These are phyloP conservation scores for Ganoderma meredithae DNA, from an alignment of 1,284 basidiomycete species.

Conservation along the genomic window DNA sequence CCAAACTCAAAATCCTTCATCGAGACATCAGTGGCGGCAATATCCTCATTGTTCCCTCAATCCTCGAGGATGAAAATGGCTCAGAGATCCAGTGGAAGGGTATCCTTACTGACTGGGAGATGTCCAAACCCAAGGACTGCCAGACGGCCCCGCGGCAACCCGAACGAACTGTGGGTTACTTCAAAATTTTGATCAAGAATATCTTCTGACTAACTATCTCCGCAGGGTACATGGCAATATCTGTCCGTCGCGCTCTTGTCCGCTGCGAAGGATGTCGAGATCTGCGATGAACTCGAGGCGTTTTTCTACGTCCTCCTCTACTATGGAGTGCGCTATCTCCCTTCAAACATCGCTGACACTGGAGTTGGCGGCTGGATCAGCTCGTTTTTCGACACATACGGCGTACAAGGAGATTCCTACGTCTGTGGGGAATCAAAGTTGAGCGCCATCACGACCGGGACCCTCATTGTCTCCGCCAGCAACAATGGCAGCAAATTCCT, in stretches of 20 bases:
- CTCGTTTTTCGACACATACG: constrained; percentile 7
- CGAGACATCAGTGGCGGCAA: constrained; percentile 28
- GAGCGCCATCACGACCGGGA: not conserved
- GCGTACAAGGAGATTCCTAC: not conserved
- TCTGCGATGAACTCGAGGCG: constrained; percentile 14
- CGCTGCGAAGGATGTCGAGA: not conserved
- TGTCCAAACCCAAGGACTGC: constrained; percentile 12
- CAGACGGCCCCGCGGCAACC: constrained; percentile 6
- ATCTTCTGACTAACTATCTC: not conserved
- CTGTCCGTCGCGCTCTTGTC: constrained; percentile 9
- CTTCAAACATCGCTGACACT: not conserved
- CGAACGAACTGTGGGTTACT: constrained; percentile 4
- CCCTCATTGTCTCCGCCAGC: not conserved
- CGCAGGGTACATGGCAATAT: constrained; percentile 17
- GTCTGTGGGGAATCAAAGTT: not conserved
- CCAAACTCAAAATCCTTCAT: constrained; percentile 13
- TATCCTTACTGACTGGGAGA: constrained; percentile 24
- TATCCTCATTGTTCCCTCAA: constrained; percentile 16
- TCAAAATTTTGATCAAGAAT: too few relatives aligned
- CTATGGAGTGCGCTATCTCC: not conserved
- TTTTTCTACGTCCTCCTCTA: constrained; percentile 19
- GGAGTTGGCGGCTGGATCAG: not conserved
- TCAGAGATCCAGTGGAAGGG: constrained; percentile 11
- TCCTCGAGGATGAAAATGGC: not conserved
- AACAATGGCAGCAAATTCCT: not conserved